Evolutionary conservation across 2,329 filamentous ascomycete genomes (phyloP).

Genomic region (Cercospora citrullina): DNA sequence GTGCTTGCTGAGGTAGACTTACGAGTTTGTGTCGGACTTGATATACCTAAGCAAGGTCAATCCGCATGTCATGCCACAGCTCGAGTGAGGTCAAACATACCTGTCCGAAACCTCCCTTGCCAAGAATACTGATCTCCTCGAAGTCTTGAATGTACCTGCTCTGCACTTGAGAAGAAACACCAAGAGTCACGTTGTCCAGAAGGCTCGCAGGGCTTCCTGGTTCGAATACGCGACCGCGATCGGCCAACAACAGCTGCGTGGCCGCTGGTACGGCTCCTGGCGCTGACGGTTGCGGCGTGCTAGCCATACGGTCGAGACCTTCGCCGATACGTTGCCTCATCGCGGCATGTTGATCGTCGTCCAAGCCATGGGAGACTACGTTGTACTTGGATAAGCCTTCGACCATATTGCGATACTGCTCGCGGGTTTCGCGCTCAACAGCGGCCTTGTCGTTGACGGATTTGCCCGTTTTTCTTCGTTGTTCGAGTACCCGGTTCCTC

Average conservation of each 20-base stretch:
- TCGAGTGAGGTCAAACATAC: constrained; percentile 62
- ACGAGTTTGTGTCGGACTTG: constrained; percentile 59
- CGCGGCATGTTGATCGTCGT: constrained; percentile 38
- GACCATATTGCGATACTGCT: constrained; percentile 44
- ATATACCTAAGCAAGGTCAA: constrained; percentile 56
- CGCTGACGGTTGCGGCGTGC: constrained; percentile 4
- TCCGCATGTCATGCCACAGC: constrained; percentile 62
- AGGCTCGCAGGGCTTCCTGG: constrained; percentile 18
- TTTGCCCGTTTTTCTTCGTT: constrained; percentile 22
- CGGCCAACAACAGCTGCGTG: constrained; percentile 27
- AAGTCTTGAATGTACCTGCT: constrained; percentile 55
- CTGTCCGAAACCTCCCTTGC: constrained; percentile 60
- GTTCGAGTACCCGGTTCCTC: constrained; percentile 42
- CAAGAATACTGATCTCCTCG: constrained; percentile 56
- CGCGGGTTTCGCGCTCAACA: constrained; percentile 40
- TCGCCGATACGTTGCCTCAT: constrained; percentile 42
- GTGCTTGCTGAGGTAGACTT: neutral
- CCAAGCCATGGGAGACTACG: constrained; percentile 42
- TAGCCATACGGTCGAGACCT: constrained; percentile 38
- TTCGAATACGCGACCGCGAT: constrained; percentile 8
- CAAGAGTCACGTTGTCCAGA: constrained; percentile 19
- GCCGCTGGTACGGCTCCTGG: constrained; percentile 18
- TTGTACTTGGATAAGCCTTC: constrained; percentile 40
- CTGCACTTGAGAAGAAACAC: constrained; percentile 32
- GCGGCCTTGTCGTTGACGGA: constrained; percentile 36